Evolutionary conservation across 139 green algal genomes (phyloP).

Genomic region (Penium margaritaceum): DNA sequence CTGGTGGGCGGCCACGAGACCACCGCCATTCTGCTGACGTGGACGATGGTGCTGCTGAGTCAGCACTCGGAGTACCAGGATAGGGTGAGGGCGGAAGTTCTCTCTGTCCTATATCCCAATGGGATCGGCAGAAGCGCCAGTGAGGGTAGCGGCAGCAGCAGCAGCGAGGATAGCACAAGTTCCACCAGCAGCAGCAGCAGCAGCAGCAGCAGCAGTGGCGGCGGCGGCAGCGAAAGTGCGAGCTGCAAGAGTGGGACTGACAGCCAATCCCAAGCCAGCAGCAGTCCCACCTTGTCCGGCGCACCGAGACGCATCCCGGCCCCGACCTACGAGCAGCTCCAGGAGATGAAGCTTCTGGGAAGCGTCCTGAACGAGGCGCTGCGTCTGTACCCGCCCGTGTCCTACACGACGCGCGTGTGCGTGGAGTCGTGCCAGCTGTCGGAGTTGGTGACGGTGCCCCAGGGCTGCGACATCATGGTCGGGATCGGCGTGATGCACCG

Average conservation of each 20-base stretch:
- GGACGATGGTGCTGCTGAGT: constrained; percentile 53
- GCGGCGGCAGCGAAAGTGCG: too few relatives aligned
- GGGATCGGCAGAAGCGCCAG: too few relatives aligned
- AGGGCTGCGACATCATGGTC: constrained; percentile 75
- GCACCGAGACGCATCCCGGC: too few relatives aligned
- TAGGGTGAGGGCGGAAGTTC: constrained; percentile 61
- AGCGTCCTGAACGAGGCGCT: constrained; percentile 74
- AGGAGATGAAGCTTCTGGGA: constrained; percentile 6
- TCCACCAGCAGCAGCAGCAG: too few relatives aligned
- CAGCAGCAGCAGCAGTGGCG: too few relatives aligned
- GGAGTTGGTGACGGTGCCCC: constrained; percentile 73
- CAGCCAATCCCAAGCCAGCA: too few relatives aligned
- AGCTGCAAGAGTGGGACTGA: too few relatives aligned
- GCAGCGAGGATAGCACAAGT: too few relatives aligned
- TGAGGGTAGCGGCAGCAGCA: constrained; percentile 59
- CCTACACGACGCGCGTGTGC: constrained; percentile 79
- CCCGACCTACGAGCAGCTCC: constrained; percentile 36
- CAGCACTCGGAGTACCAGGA: constrained; percentile 54
- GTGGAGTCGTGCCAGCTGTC: constrained; percentile 57
- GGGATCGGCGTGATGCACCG: constrained; percentile 82
- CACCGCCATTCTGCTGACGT: constrained; percentile 73
- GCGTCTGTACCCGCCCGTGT: constrained; percentile 85
- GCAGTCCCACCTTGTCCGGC: too few relatives aligned
- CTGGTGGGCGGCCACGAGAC: constrained; percentile 78
- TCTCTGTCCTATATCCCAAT: too few relatives aligned